Evolutionary conservation across 139 green algal genomes (phyloP).

Genomic region (Chlamydomonas sp.): DNA sequence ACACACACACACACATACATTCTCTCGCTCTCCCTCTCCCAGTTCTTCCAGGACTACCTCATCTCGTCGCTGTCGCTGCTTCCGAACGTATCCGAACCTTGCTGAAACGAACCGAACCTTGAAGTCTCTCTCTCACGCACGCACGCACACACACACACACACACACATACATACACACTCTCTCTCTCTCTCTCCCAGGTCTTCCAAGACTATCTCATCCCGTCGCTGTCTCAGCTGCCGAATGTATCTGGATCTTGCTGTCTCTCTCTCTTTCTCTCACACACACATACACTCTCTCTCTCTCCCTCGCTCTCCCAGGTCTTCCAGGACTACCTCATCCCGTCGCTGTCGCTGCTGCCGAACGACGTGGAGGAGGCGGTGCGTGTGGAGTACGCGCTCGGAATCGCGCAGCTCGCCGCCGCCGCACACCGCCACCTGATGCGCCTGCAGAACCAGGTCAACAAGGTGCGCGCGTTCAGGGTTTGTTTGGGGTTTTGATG

Average conservation of each 20-base stretch:
- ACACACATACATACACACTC: too few relatives aligned
- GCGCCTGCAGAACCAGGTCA: conserved; percentile 41
- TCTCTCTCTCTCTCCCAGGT: too few relatives aligned
- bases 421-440: conserved; percentile 60
- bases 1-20: too few relatives aligned
- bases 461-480: too few relatives aligned
- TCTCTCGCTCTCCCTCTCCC: too few relatives aligned
- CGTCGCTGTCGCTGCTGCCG: conserved; percentile 76
- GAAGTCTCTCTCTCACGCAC: background rate
- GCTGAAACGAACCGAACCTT: too few relatives aligned
- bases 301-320: too few relatives aligned
- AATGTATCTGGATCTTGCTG: background rate
- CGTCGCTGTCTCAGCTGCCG: conserved; percentile 20
- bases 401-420: conserved; percentile 52
- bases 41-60: conserved; percentile 89
- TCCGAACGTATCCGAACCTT: conserved; percentile 39
- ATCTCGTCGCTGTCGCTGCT: conserved; percentile 81
- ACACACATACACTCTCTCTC: too few relatives aligned
- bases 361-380: conserved; percentile 78
- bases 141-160: too few relatives aligned
- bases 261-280: background rate
- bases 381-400: conserved; percentile 59
- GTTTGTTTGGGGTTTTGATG: too few relatives aligned
- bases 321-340: conserved; percentile 91
- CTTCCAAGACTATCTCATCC: too few relatives aligned